These are phyloP conservation scores for Pythium pyrilobum DNA, from an alignment of 352 stramenopile species.

Conservation along the genomic window DNA sequence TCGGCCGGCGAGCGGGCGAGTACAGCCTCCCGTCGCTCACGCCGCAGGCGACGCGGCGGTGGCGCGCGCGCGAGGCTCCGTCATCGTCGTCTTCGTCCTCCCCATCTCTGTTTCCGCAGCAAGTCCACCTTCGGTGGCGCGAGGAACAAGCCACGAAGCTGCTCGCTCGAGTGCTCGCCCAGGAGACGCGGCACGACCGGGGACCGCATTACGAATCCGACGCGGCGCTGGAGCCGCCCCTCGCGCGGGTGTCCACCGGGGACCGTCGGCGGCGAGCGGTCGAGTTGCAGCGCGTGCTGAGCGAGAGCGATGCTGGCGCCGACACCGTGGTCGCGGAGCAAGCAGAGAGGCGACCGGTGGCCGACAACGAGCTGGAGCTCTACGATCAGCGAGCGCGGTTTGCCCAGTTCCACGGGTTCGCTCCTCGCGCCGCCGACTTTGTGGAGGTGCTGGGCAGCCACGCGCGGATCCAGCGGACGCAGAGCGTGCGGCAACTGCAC, in stretches of 20 bases:
- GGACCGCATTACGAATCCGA: background rate
- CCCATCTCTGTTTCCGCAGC: background rate
- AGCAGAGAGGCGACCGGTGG: background rate
- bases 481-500: constrained; percentile 13
- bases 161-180: constrained; percentile 26
- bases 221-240: background rate
- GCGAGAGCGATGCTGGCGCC: background rate
- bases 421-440: background rate
- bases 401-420: constrained; percentile 5
- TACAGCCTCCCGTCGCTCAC: constrained; percentile 23
- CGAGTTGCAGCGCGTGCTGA: constrained; percentile 9
- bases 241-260: constrained; percentile 2
- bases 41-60: background rate
- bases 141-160: constrained; percentile 35
- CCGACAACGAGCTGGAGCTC: background rate
- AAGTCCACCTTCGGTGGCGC: constrained; percentile 19
- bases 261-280: constrained; percentile 4
- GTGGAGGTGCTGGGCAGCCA: constrained; percentile 13
- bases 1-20: constrained; percentile 34
- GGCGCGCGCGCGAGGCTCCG: too few relatives aligned
- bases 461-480: constrained; percentile 2
- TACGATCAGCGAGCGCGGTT: constrained; percentile 1
- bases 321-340: background rate
- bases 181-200: constrained; percentile 2
- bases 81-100: too few relatives aligned